phyloP scores from a whole-genome alignment of 768 basidiomycete species.

The Tulasnella sp. region DNA sequence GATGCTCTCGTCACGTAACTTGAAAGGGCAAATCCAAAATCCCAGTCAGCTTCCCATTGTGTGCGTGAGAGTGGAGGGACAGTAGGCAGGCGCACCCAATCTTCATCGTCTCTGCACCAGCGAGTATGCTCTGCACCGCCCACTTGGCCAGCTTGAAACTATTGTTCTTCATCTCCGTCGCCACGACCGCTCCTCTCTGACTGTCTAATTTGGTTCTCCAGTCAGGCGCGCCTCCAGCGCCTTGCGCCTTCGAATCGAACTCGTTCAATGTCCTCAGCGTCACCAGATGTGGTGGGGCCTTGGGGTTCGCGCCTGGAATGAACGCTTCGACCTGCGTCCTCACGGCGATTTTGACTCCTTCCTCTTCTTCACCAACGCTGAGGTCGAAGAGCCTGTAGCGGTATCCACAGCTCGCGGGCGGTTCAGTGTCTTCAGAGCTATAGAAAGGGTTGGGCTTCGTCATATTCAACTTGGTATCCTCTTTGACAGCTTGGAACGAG shows the following conservation, averaged over 20 bases:
- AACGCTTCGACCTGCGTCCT: slow-evolving; percentile 96
- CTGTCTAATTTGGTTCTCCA: slow-evolving; percentile 97
- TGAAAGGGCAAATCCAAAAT: slow-evolving; percentile 8
- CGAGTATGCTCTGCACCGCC: slow-evolving; percentile 89
- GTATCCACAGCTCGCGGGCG: slow-evolving; percentile 91
- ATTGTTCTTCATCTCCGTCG: slow-evolving; percentile 99
- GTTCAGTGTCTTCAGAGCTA: slow-evolving; percentile 83
- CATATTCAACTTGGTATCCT: slow-evolving; percentile 58
- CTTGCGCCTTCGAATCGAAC: slow-evolving; percentile 82
- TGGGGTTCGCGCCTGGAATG: slow-evolving; percentile 38
- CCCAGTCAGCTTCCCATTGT: too few species aligned
- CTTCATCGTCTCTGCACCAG: slow-evolving; percentile 94
- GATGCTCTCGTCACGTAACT: slow-evolving; percentile 93
- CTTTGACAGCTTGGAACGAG: slow-evolving; percentile 86
- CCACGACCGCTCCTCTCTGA: slow-evolving; percentile 93
- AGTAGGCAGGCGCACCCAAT: slow-evolving; percentile 82
- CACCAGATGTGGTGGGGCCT: slow-evolving; percentile 53
- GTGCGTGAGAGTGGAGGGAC: neutral
- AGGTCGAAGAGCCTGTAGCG: slow-evolving; percentile 93
- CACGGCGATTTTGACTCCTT: slow-evolving; percentile 79
- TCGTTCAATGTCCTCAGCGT: slow-evolving; percentile 95
- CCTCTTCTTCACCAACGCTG: slow-evolving; percentile 80
- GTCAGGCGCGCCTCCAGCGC: slow-evolving; percentile 92
- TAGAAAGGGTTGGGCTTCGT: slow-evolving; percentile 93
- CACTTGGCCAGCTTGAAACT: slow-evolving; percentile 94